A percentile compares a stretch with the other conserved stretches of the same genome.
These are phyloP conservation scores for Chlamydomonas eustigma DNA, from an alignment of 139 green algal genomes.

Conservation along the genomic window DNA sequence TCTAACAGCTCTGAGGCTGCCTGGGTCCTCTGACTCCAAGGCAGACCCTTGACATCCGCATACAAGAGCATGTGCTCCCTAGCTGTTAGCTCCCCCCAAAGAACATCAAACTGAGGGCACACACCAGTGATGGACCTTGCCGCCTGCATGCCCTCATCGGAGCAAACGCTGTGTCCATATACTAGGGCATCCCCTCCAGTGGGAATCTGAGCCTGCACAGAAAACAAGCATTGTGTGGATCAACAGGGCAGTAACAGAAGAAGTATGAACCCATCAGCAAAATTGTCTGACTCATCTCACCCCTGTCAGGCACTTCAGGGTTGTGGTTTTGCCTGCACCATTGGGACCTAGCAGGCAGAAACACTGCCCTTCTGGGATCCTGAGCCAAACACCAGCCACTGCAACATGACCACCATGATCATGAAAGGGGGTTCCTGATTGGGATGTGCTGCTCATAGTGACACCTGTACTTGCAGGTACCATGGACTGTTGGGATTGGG, in stretches of 20 bases:
- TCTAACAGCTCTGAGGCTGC: slow-evolving; percentile 26
- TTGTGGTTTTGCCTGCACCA: slow-evolving; percentile 80
- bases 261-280: too few relatives aligned
- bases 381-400: slow-evolving; percentile 69
- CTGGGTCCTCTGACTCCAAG: background rate
- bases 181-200: slow-evolving; percentile 70
- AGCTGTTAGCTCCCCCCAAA: slow-evolving; percentile 55
- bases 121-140: slow-evolving; percentile 53
- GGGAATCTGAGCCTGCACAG: slow-evolving; percentile 41
- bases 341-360: slow-evolving; percentile 83
- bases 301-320: slow-evolving; percentile 75
- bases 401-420: slow-evolving; percentile 44
- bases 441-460: too few relatives aligned
- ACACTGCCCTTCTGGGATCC: slow-evolving; percentile 53
- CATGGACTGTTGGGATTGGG: too few relatives aligned
- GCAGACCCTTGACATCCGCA: slow-evolving; percentile 42
- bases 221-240: background rate
- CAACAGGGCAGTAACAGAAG: slow-evolving; percentile 1
- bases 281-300: too few relatives aligned
- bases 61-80: slow-evolving; percentile 43
- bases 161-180: slow-evolving; percentile 52
- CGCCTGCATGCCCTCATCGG: slow-evolving; percentile 24
- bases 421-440: background rate
- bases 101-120: slow-evolving; percentile 86
- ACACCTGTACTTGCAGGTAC: too few relatives aligned